Percentiles rank a stretch among this genome's conserved stretches.
Evolutionary conservation across 768 basidiomycete genomes (phyloP).

Genomic region (Lyophyllum decastes): DNA sequence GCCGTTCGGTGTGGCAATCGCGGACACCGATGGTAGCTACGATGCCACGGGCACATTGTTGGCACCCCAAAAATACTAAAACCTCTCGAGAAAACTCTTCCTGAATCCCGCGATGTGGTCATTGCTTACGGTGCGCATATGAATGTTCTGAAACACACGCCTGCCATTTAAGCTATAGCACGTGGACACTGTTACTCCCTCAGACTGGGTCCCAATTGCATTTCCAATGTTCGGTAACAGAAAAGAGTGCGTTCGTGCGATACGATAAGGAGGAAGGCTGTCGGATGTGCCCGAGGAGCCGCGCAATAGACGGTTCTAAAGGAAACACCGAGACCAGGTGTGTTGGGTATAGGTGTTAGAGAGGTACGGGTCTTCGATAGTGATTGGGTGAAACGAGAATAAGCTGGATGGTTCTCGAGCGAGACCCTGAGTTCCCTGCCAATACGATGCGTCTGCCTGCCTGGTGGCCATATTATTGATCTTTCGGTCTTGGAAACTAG

Average conservation of each 20-base stretch:
- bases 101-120: background rate
- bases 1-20: background rate
- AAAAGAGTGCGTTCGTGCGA: background rate
- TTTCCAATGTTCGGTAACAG: background rate
- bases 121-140: background rate
- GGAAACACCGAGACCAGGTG: background rate
- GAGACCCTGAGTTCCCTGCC: too few relatives aligned
- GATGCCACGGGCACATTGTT: too few relatives aligned
- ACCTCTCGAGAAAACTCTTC: background rate
- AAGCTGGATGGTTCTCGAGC: too few relatives aligned
- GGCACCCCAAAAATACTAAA: background rate
- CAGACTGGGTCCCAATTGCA: background rate
- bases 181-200: background rate
- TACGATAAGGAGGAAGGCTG: background rate
- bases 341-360: background rate
- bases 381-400: too few relatives aligned
- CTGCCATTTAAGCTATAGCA: background rate
- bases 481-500: too few relatives aligned
- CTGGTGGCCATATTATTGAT: too few relatives aligned
- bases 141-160: background rate
- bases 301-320: background rate
- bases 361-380: too few relatives aligned
- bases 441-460: too few relatives aligned
- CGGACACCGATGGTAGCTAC: background rate
- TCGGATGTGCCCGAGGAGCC: background rate